phyloP scores from a whole-genome alignment of 495 filamentous ascomycete genomes.

The Corynascus novoguineensis region DNA sequence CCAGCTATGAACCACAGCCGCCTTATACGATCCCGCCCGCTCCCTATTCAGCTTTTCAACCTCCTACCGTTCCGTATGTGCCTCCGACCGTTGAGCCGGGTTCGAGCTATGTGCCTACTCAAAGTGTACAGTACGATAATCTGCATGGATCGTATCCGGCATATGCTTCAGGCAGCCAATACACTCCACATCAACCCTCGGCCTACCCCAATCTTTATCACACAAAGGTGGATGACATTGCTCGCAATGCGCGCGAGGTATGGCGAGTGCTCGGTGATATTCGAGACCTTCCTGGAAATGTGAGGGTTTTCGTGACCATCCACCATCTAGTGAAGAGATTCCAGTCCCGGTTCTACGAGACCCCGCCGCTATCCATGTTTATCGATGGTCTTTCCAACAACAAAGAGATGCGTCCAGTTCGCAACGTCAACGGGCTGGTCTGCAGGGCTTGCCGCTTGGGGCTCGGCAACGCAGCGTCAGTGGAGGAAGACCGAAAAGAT shows the following conservation, averaged over 20 bases:
- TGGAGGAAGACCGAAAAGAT: slow-evolving; percentile 41
- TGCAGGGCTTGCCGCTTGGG: slow-evolving; percentile 55
- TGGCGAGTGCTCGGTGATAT: slow-evolving; percentile 57
- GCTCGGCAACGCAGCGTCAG: slow-evolving; percentile 29
- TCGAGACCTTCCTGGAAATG: slow-evolving; percentile 56
- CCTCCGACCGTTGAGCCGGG: slow-evolving; percentile 17
- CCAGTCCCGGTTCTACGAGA: slow-evolving; percentile 47
- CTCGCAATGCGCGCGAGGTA: slow-evolving; percentile 52
- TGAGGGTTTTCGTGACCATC: slow-evolving; percentile 59
- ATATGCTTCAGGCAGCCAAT: slow-evolving; percentile 14
- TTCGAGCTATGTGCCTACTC: slow-evolving; percentile 19
- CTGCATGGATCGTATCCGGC: slow-evolving; percentile 25
- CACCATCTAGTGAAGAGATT: slow-evolving; percentile 55
- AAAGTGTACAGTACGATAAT: slow-evolving; percentile 22
- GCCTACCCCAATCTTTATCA: slow-evolving; percentile 39
- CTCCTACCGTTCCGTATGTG: slow-evolving; percentile 19
- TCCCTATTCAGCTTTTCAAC: slow-evolving; percentile 26
- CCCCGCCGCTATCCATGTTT: slow-evolving; percentile 55
- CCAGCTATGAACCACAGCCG: slow-evolving; percentile 24
- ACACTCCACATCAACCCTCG: slow-evolving; percentile 13
- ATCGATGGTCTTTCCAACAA: slow-evolving; percentile 61
- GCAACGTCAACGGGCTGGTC: slow-evolving; percentile 57
- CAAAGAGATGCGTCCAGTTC: slow-evolving; percentile 60
- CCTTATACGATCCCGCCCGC: slow-evolving; percentile 25
- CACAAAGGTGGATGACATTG: slow-evolving; percentile 53